Evolutionary conservation across 768 basidiomycete species (phyloP), one percentile per base, ranked within the genome.

Genomic region (Russula griseocarnosa): DNA sequence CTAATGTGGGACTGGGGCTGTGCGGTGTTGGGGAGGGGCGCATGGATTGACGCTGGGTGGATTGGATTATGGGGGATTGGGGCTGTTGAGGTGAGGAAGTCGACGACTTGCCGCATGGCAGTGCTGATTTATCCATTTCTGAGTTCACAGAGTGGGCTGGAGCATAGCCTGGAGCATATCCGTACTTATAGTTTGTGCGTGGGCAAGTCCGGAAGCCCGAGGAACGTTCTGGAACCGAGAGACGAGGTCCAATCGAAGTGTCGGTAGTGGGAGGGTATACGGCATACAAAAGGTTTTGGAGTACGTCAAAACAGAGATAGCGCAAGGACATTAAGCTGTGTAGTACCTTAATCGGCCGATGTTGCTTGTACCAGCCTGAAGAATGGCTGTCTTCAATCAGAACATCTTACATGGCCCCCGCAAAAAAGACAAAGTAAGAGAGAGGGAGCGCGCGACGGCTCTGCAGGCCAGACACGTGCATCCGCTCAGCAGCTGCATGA

Each of bases 211-310:
- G 22, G 62, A 57, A 2, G 1, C 24, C 36, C 8, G 22, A 3
- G 20, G 67, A 63, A 61, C 14, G 14, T 67, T 69, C 66, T 69
- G 68, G 56, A 67, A 69, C 0, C 44, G 20, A 13, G 28, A 53
- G 7, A n/a, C 26, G 3, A 38, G 51, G 60, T 28, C 32, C 50
- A 26, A 38, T 58, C 7, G 44, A 52, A 20, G 53, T 52, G 55
- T 26, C 28, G 20, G 44, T 7, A 22, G 5, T 22, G 13, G n/a
- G 30, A 52, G 1, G 34, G 40, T 47, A 42, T 30, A 26, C 50
- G 26, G 51, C 58, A 55, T 46, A 26, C 20, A 56, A 44, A 20
- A 30, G 26, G 10, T 47, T 14, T 52, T 36, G 14, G 22, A 18
- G n/a, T 14, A 3, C 16, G 52, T 55, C 44, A 42, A 18, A 16